Evolutionary conservation across 2,329 filamentous ascomycete genomes (phyloP).

Genomic region (Tolypocladium ovalisporum): DNA sequence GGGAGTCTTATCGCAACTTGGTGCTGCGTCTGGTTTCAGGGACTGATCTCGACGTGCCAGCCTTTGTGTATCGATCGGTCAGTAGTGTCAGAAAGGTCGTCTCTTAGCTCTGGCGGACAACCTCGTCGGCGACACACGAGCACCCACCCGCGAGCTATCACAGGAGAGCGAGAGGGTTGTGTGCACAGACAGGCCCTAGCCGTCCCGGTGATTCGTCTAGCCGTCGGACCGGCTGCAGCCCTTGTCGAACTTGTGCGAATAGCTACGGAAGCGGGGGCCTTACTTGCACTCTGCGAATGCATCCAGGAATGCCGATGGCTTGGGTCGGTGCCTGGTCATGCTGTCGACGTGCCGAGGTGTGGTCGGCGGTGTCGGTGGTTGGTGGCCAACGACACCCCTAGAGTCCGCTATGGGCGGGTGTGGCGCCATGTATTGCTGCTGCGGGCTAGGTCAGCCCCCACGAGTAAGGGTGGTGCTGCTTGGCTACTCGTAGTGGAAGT

Average conservation of each 20-base stretch:
- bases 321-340: neutral
- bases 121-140: neutral
- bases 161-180: neutral
- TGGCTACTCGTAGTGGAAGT: neutral
- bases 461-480: neutral
- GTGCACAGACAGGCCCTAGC: neutral
- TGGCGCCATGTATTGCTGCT: neutral
- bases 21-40: neutral
- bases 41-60: neutral
- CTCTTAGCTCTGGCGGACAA: neutral
- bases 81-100: neutral
- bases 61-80: neutral
- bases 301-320: neutral
- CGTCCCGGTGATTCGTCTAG: neutral
- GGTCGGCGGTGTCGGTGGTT: neutral
- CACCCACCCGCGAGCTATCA: neutral
- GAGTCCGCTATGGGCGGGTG: neutral
- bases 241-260: neutral
- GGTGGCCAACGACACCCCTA: neutral
- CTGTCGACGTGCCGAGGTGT: neutral
- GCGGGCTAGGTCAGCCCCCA: neutral
- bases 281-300: neutral
- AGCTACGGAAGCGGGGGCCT: neutral
- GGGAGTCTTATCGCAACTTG: neutral
- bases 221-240: neutral